Base-by-base conservation (phyloP, 441 rosid species). In the Bocquillonia castaneifolia region DNA sequence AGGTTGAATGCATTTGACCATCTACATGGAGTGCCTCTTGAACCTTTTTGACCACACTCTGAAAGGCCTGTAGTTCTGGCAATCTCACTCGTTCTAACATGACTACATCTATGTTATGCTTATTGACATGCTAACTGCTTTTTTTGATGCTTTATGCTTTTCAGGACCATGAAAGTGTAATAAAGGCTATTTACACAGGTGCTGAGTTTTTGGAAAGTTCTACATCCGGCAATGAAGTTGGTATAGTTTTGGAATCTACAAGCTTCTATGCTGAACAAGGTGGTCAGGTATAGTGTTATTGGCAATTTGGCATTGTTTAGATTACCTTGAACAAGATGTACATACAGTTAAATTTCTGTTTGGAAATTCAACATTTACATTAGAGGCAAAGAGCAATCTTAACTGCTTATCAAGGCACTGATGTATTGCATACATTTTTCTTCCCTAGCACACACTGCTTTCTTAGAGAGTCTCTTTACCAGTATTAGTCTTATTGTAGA, bases 261-360 rank as follows among this genome's bases (percentile, higher is more conserved):
- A 85, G 91, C 71, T 95, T 95, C 85, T 95, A 95, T 74, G 96
- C 99, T 37, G 99, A 95, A 83, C 98, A 92, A 87, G 99, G 99
- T 81, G 99, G 99, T 73, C 99, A 94, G 98, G 99, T 94, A 85
- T 70, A 47, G 12, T 64, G 51, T 32, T 1, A n/a, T 62, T 69
- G 18, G 32, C n/a, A 64, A 67, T 68, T 42, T 42, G 47, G 6
- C 15, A 42, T 7, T 52, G 34, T 47, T n/a, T 57, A 26, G 1
- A 13, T 32, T 47, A 31, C 37, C 66, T 60, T 26, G 62, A 40
- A 40, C 22, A 17, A 59, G 51, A 29, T 28, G 25, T 44, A 13
- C 39, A 17, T 10, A 44, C n/a, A 40, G 50, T 37, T 22, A 40
- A 22, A 26, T 15, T 1, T 66, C 18, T 40, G 20, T 7, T 12